Base-by-base conservation (phyloP, 345 rosid species). In the Lepidium aucheri region DNA sequence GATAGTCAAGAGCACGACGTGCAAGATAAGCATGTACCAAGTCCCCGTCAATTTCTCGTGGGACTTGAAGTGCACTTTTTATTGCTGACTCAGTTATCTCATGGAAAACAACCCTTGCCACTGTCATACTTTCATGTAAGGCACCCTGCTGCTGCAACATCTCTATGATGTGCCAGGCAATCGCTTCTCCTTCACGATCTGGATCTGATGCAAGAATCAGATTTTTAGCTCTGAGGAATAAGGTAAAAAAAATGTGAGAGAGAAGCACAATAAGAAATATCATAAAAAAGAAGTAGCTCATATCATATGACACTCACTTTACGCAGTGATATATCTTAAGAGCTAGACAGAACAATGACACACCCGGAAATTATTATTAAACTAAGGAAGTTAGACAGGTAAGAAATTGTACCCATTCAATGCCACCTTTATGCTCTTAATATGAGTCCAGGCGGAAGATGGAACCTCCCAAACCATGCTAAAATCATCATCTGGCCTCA, bases 381-480 rank as follows among this genome's bases (percentile, higher is more conserved):
- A 33, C 6, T 11, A 45, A 14, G 30, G 49, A 38, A 52, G 60
- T 10, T 39, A 46, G 53, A 67, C 38, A 42, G 67, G 55, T 34
- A 52, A 65, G 61, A 63, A 13, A 59, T 32, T 71, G 12, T 79
- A 94, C 99, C 97, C 88, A 67, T 75, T 81, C 65, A 94, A 62
- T 42, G 97, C 90, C 76, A 85, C 92, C 83, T 84, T 90, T 72
- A 90, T 88, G 82, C 96, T 88, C 81, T 94, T 86, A 70, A 94
- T 93, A 82, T 90, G 92, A 55, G 96, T 90, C 99, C 99, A 94
- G 22, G 97, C 95, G 61, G 93, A 62, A 73, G 91, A 76, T 60
- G 97, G 97, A 75, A 90, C 99, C 83, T 94, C 99, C 99, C 99
- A 94, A 36, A 90, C 95, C 96, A 94, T 88, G 70, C 96, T 90